phyloP scores from a whole-genome alignment of 148 eudicot species.

The Selenicereus undatus region DNA sequence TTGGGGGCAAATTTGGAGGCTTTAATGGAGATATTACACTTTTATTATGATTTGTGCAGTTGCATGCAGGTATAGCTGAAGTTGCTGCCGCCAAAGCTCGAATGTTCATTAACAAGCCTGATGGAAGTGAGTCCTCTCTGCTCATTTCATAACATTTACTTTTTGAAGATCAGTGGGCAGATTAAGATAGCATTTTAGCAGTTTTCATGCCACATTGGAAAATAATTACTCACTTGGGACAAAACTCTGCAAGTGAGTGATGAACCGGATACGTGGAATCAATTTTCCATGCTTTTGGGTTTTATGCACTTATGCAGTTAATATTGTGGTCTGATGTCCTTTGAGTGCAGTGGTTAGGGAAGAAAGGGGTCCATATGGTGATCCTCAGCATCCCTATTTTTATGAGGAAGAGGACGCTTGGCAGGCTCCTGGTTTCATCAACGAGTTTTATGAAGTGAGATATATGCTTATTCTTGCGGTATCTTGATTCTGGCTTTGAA shows the following conservation, averaged over 20 bases:
- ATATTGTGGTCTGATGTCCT: slow-evolving; percentile 9
- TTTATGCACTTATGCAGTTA: neutral
- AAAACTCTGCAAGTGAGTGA: slow-evolving; percentile 1
- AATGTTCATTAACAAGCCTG: slow-evolving; percentile 93
- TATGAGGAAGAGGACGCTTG: slow-evolving; percentile 93
- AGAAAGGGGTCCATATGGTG: slow-evolving; percentile 81
- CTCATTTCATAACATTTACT: neutral
- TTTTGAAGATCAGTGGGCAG: neutral
- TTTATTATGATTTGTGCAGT: slow-evolving; percentile 39
- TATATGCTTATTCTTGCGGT: neutral
- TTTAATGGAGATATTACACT: slow-evolving; percentile 10
- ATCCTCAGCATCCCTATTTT: slow-evolving; percentile 95
- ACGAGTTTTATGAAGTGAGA: slow-evolving; percentile 85
- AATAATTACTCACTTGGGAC: neutral
- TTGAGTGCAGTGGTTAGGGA: slow-evolving; percentile 79
- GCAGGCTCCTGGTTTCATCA: slow-evolving; percentile 98
- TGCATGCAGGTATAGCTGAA: slow-evolving; percentile 91
- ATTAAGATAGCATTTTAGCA: neutral
- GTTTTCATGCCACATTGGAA: neutral
- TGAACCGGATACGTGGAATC: neutral
- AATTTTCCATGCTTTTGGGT: neutral
- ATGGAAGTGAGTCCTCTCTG: slow-evolving; percentile 66
- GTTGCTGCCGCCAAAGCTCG: slow-evolving; percentile 97
- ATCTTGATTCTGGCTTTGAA: neutral
- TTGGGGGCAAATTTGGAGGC: neutral